A percentile compares a stretch with the other conserved stretches of the same genome.
These are phyloP conservation scores for Ogataea chonburiensis DNA, from an alignment of 805 yeast genomes.

Conservation along the genomic window DNA sequence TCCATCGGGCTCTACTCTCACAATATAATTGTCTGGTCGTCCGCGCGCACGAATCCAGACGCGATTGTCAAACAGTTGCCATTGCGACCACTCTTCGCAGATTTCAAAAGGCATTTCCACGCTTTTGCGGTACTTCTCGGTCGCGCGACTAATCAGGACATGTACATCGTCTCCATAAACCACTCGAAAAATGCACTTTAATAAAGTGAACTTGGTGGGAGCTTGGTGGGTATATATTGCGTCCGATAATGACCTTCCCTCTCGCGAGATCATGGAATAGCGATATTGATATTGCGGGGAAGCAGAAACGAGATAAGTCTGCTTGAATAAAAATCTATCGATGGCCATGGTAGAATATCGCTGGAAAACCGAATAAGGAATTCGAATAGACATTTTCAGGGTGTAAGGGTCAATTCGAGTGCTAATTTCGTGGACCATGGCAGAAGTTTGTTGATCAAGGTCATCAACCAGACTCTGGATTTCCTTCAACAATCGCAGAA, in stretches of 20 bases:
- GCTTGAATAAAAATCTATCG: slow-evolving; percentile 29
- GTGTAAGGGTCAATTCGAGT: slow-evolving; percentile 1
- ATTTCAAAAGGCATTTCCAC: slow-evolving; percentile 1
- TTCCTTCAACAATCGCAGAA: slow-evolving; percentile 14
- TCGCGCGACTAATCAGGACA: slow-evolving; percentile 12
- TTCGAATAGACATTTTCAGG: slow-evolving; percentile 16
- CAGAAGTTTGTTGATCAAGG: slow-evolving; percentile 21
- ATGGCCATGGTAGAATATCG: slow-evolving; percentile 23
- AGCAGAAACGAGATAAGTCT: slow-evolving; percentile 25
- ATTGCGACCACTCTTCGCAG: slow-evolving; percentile 10
- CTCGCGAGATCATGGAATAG: slow-evolving; percentile 18
- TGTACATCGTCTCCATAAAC: slow-evolving; percentile 1
- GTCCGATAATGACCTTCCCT: slow-evolving; percentile 12
- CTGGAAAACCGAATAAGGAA: slow-evolving; percentile 21
- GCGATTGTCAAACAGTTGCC: slow-evolving; percentile 16
- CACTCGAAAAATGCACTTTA: slow-evolving; percentile 12
- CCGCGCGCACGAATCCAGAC: slow-evolving; percentile 11
- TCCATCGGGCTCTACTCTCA: slow-evolving; percentile 10
- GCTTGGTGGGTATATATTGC: slow-evolving; percentile 1
- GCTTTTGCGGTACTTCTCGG: slow-evolving; percentile 3
- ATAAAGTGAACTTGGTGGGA: slow-evolving; percentile 11
- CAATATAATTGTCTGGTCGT: slow-evolving; percentile 6
- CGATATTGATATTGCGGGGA: slow-evolving; percentile 23
- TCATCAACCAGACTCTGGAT: slow-evolving; percentile 16
- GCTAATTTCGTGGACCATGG: slow-evolving; percentile 12